A percentile compares a stretch with the other conserved stretches of the same genome.
phyloP scores from a whole-genome alignment of 2,329 filamentous ascomycete genomes.

The Bretziella fagacearum region DNA sequence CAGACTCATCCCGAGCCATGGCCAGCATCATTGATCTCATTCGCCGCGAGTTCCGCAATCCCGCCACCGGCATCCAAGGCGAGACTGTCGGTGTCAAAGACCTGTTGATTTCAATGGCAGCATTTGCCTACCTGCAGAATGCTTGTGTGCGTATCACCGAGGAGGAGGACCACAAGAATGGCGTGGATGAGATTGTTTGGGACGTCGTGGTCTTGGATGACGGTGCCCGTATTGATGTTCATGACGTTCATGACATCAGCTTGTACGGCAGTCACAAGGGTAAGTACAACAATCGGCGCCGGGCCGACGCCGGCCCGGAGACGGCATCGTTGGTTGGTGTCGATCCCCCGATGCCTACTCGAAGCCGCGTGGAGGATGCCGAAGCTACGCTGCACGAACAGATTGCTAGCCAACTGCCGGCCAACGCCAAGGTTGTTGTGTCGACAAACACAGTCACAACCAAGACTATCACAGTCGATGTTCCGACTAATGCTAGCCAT shows the following conservation, averaged over 20 bases:
- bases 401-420: slow-evolving; percentile 36
- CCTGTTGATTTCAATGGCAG: slow-evolving; percentile 42
- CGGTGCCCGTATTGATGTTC: slow-evolving; percentile 38
- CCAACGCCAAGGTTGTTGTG: slow-evolving; percentile 41
- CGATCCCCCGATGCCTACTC: slow-evolving; percentile 7
- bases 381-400: slow-evolving; percentile 31
- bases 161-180: slow-evolving; percentile 30
- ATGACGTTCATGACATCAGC: slow-evolving; percentile 22
- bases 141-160: slow-evolving; percentile 35
- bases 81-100: slow-evolving; percentile 45
- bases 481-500: slow-evolving; percentile 28
- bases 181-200: slow-evolving; percentile 43
- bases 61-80: slow-evolving; percentile 39
- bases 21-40: slow-evolving; percentile 49
- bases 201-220: slow-evolving; percentile 47
- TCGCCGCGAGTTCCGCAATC: slow-evolving; percentile 46
- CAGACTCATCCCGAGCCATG: slow-evolving; percentile 51
- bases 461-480: slow-evolving; percentile 48
- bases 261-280: slow-evolving; percentile 20
- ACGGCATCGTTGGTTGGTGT: not conserved
- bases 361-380: slow-evolving; percentile 15
- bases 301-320: not conserved
- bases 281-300: slow-evolving; percentile 3
- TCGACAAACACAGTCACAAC: slow-evolving; percentile 41
- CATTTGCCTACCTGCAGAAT: slow-evolving; percentile 44